Conservation (phyloP, 2,329 filamentous ascomycete genomes). For the Paraphaeosphaeria minitans region DNA sequence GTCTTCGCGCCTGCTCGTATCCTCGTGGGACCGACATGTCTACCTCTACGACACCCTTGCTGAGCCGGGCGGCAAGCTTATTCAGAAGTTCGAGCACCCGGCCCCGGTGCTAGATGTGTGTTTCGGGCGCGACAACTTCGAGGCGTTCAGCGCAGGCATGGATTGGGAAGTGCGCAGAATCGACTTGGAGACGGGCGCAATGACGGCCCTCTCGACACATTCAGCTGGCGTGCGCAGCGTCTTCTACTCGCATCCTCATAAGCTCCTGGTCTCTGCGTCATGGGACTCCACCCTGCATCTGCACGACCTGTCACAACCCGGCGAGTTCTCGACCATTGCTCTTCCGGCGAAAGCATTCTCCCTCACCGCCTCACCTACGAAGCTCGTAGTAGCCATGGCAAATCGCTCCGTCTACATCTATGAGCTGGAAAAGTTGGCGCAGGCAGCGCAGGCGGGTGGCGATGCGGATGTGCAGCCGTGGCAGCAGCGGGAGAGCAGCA, state of each 20-base stretch:
- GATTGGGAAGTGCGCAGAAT: conserved; percentile 84
- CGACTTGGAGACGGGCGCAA: conserved; percentile 72
- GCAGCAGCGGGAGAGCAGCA: conserved; percentile 90
- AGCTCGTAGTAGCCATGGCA: conserved; percentile 94
- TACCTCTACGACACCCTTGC: conserved; percentile 82
- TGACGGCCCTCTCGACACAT: conserved; percentile 79
- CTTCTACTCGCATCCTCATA: conserved; percentile 77
- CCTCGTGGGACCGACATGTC: conserved; percentile 91
- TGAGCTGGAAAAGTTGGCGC: conserved; percentile 73
- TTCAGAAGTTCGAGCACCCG: conserved; percentile 77
- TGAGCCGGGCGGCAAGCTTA: conserved; percentile 64
- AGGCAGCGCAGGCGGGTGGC: conserved; percentile 28
- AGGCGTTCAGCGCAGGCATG: conserved; percentile 84
- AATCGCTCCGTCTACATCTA: conserved; percentile 94
- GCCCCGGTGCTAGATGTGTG: conserved; percentile 90
- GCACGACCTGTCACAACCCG: conserved; percentile 66
- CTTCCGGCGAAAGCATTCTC: conserved; percentile 91
- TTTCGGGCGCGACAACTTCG: conserved; percentile 81
- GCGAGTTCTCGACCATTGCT: conserved; percentile 66
- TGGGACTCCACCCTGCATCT: conserved; percentile 94
- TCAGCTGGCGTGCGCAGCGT: conserved; percentile 79
- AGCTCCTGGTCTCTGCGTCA: conserved; percentile 82
- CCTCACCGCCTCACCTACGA: conserved; percentile 75
- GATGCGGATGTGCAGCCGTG: conserved; percentile 71
- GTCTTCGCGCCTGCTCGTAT: conserved; percentile 79